Percentiles rank a stretch among this genome's conserved stretches.
phyloP scores from a whole-genome alignment of 495 filamentous ascomycete genomes.

The Durotheca rogersii region DNA sequence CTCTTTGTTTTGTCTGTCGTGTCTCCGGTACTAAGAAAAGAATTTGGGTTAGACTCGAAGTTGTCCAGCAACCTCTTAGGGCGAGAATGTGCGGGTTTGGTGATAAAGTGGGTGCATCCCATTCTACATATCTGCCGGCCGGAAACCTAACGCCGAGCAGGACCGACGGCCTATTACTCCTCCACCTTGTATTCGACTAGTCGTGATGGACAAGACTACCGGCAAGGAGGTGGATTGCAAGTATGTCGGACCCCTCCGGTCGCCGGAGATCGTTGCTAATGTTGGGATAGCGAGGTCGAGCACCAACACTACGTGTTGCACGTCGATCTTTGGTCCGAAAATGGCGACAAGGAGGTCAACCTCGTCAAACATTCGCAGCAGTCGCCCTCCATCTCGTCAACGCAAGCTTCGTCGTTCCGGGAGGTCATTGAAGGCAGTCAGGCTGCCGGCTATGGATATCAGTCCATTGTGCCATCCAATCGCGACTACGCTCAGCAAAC shows the following conservation, averaged over 20 bases:
- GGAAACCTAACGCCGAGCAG: conserved; percentile 45
- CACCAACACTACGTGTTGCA: conserved; percentile 89
- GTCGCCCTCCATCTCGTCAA: conserved; percentile 85
- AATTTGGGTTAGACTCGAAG: conserved; percentile 63
- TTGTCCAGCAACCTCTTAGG: conserved; percentile 89
- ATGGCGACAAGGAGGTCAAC: conserved; percentile 87
- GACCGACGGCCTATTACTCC: conserved; percentile 96
- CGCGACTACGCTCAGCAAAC: conserved; percentile 42
- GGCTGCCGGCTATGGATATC: conserved; percentile 32
- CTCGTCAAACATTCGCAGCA: conserved; percentile 85
- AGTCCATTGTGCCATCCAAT: conserved; percentile 38
- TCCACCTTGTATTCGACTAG: conserved; percentile 84
- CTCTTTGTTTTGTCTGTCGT: too few species aligned
- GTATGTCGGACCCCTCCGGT: conserved; percentile 51
- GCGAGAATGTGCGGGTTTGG: conserved; percentile 99
- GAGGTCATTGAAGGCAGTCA: conserved; percentile 42
- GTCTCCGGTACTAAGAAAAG: conserved; percentile 16
- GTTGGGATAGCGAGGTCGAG: conserved; percentile 57
- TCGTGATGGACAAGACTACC: conserved; percentile 75
- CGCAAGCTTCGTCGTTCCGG: conserved; percentile 75
- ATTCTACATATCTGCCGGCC: conserved; percentile 3
- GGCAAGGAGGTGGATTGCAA: conserved; percentile 88
- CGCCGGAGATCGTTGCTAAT: conserved; percentile 22
- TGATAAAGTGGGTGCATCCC: conserved; percentile 71
- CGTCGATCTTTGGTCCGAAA: conserved; percentile 87